Conservation (phyloP, 2,329 filamentous ascomycete genomes). For the Diaporthe vaccinii region DNA sequence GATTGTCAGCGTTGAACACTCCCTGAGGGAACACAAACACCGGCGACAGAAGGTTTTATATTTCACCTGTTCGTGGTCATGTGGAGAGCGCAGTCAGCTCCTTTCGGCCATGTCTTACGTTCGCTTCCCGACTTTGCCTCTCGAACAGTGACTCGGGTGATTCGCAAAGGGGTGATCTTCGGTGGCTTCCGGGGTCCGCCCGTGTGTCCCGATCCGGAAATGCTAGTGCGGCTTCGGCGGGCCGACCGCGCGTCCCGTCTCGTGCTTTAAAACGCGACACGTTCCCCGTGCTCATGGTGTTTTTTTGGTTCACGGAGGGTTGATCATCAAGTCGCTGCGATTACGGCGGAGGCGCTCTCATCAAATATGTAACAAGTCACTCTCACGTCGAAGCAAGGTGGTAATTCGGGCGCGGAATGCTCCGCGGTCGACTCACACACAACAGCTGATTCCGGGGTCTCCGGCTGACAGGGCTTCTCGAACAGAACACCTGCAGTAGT, state of each 20-base stretch:
- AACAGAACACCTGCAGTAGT: neutral
- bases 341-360: neutral
- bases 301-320: neutral
- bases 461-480: conserved; percentile 16
- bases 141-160: conserved; percentile 20
- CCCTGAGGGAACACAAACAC: neutral
- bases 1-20: neutral
- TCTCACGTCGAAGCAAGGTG: neutral
- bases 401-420: neutral
- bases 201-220: conserved; percentile 3
- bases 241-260: conserved; percentile 22
- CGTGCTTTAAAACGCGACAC: neutral
- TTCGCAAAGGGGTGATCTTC: conserved; percentile 11
- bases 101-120: conserved; percentile 26
- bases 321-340: neutral
- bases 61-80: conserved; percentile 17
- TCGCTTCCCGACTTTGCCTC: neutral
- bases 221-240: conserved; percentile 1
- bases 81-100: conserved; percentile 22
- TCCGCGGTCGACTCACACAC: conserved; percentile 2
- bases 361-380: neutral
- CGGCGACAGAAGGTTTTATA: neutral
- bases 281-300: neutral
- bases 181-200: conserved; percentile 20
- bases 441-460: conserved; percentile 13